Evolutionary conservation across 2,329 filamentous ascomycete genomes (phyloP).

Genomic region (Penicillium aurantiogriseum): DNA sequence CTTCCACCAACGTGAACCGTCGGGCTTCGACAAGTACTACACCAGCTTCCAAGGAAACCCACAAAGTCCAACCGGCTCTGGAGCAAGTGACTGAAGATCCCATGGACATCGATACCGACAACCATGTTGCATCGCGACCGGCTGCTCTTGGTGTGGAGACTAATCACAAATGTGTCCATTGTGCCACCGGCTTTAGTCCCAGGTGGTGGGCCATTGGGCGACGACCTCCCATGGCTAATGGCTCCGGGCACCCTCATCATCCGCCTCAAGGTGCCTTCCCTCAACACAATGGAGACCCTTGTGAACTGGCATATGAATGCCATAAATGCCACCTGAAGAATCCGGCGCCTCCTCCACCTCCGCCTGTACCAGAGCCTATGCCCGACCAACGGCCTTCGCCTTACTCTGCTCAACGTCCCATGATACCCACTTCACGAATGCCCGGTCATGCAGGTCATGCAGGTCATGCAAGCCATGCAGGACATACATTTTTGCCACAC

Average conservation of each 20-base stretch:
- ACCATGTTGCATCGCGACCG: slow-evolving; percentile 21
- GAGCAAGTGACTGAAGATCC: slow-evolving; percentile 27
- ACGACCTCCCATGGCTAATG: slow-evolving; percentile 48
- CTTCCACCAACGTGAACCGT: slow-evolving; percentile 44
- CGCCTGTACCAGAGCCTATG: slow-evolving; percentile 28
- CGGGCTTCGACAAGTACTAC: slow-evolving; percentile 57
- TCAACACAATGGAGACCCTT: slow-evolving; percentile 32
- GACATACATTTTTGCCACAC: slow-evolving; percentile 33
- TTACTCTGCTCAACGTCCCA: slow-evolving; percentile 35
- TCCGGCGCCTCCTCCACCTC: slow-evolving; percentile 14
- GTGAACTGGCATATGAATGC: slow-evolving; percentile 59
- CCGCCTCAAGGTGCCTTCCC: slow-evolving; percentile 25
- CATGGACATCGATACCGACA: slow-evolving; percentile 35
- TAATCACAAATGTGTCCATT: slow-evolving; percentile 41
- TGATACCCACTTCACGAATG: slow-evolving; percentile 34
- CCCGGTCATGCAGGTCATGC: slow-evolving; percentile 8
- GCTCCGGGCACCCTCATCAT: slow-evolving; percentile 28
- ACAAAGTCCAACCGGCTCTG: slow-evolving; percentile 11
- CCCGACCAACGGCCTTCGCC: slow-evolving; percentile 38
- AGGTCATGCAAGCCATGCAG: slow-evolving; percentile 17
- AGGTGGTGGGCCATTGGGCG: slow-evolving; percentile 63
- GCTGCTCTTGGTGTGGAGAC: slow-evolving; percentile 15
- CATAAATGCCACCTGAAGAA: slow-evolving; percentile 66
- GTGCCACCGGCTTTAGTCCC: slow-evolving; percentile 42
- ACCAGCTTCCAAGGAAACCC: slow-evolving; percentile 18